Base-by-base conservation (phyloP, 192 early-diverging fungal species). In the Glomus cerebriforme region DNA sequence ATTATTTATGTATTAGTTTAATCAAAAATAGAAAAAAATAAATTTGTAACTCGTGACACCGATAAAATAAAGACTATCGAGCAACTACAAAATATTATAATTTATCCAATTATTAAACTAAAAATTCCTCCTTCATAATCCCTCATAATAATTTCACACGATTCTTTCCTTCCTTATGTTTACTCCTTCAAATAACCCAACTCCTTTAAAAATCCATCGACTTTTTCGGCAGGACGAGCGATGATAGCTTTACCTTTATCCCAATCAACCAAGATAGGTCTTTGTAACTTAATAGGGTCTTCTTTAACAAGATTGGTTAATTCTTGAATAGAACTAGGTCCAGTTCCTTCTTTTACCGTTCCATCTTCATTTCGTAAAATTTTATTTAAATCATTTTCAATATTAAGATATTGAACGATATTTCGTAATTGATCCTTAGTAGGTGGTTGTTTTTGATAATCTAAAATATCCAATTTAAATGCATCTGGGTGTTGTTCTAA, bases 201-300 rank as follows among this genome's bases (percentile, higher is more conserved):
- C 31, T 74, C 73, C 26, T 74, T 59, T 27, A 74, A 60, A 60
- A 74, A 74, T 59, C 34, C 73, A 34, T 32, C 22, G 4, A 34
- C 7, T 59, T 74, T 74, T 32, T 74, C 73, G 19, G 73, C 49
- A 26, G 73, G 73, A n/a, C 73, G 73, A 74, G 73, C 73, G n/a
- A 74, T 74, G 31, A 74, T 74, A 24, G 73, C 73, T 59, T 24
- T 74, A n/a, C 73, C 73, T 35, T 74, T 74, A 26, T 74, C 17
- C 73, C 73, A 74, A 74, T 74, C 73, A 17, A 74, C 73, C 12
- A 74, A 17, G n/a, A 74, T 74, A 59, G 73, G 73, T 12, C 73
- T 58, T 60, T 74, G 73, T 19, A 74, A 37, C 3, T 12, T 74
- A 4, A 34, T 47, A 59, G 73, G 73, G 10, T 74, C 15, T 60